Evolutionary conservation across 129 eudicot genomes (phyloP).

Genomic region (Calendula officinalis): DNA sequence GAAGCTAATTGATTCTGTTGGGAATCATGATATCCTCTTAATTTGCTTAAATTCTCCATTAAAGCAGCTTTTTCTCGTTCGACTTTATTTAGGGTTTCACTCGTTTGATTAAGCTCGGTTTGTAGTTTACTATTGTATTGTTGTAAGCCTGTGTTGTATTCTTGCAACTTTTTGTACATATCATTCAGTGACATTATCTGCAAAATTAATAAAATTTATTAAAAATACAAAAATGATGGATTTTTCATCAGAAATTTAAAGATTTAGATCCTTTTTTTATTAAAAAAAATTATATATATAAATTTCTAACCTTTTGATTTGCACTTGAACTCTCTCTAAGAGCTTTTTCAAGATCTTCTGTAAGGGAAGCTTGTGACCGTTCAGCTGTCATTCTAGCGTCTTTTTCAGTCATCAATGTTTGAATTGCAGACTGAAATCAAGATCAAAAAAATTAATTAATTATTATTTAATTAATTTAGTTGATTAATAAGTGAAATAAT

Average conservation of each 20-base stretch:
- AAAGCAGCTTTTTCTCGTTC: conserved; percentile 81
- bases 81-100: conserved; percentile 69
- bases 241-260: not conserved
- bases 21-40: conserved; percentile 74
- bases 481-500: not conserved
- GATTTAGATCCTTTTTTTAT: not conserved
- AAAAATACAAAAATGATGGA: conserved; percentile 9
- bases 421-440: conserved; percentile 65
- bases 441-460: conserved; percentile 5
- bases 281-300: no score
- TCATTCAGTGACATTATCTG: conserved; percentile 75
- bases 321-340: conserved; percentile 59
- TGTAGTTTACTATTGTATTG: conserved; percentile 92
- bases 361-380: conserved; percentile 54
- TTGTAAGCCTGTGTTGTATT: conserved; percentile 87
- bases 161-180: conserved; percentile 83
- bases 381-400: conserved; percentile 75
- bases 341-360: conserved; percentile 67
- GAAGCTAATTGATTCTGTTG: conserved; percentile 71
- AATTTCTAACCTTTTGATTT: conserved; percentile 54
- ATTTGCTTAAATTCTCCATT: conserved; percentile 71
- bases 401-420: conserved; percentile 55
- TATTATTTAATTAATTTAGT: not conserved
- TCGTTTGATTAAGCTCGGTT: conserved; percentile 72
- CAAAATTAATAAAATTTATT: conserved; percentile 3